Evolutionary conservation across 2,329 filamentous ascomycete species (phyloP).

Genomic region (Pseudogymnoascus sp.): DNA sequence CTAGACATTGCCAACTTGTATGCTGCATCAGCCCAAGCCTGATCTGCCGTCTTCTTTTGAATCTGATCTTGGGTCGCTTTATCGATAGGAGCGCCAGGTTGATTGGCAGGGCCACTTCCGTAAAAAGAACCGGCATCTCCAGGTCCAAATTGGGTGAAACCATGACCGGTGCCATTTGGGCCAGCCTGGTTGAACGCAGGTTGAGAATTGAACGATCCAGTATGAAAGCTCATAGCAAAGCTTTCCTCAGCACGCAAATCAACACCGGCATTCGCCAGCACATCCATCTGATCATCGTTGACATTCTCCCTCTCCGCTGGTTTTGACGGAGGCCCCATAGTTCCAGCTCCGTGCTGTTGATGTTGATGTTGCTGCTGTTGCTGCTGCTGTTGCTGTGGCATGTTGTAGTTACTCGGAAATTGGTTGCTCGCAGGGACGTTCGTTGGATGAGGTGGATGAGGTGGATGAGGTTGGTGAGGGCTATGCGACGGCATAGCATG

Average conservation of each 20-base stretch:
- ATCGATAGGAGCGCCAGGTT: conserved; percentile 41
- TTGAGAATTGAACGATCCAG: conserved; percentile 39
- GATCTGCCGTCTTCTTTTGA: conserved; percentile 55
- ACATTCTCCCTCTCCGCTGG: conserved; percentile 55
- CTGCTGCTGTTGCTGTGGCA: conserved; percentile 22
- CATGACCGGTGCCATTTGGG: conserved; percentile 32
- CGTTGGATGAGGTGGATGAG: conserved; percentile 18
- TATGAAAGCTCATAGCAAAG: conserved; percentile 61
- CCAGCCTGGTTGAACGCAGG: conserved; percentile 32
- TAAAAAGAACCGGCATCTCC: conserved; percentile 51
- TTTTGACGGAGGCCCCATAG: conserved; percentile 52
- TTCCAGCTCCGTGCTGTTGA: conserved; percentile 26
- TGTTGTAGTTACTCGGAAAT: conserved; percentile 24
- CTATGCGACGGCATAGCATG: conserved; percentile 14
- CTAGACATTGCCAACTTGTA: conserved; percentile 43
- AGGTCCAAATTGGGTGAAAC: conserved; percentile 47
- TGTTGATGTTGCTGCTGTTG: conserved; percentile 13
- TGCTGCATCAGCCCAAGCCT: conserved; percentile 57
- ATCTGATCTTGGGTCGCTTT: conserved; percentile 52
- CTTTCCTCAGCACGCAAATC: conserved; percentile 82
- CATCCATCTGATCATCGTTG: conserved; percentile 70
- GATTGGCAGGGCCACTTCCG: conserved; percentile 56
- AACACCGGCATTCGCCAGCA: conserved; percentile 75
- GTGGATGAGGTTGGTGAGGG: conserved; percentile 26
- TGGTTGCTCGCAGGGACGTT: conserved; percentile 11